Conservation (phyloP, 2,329 filamentous ascomycete species). For the Aspergillus oerlinghausenensis region DNA sequence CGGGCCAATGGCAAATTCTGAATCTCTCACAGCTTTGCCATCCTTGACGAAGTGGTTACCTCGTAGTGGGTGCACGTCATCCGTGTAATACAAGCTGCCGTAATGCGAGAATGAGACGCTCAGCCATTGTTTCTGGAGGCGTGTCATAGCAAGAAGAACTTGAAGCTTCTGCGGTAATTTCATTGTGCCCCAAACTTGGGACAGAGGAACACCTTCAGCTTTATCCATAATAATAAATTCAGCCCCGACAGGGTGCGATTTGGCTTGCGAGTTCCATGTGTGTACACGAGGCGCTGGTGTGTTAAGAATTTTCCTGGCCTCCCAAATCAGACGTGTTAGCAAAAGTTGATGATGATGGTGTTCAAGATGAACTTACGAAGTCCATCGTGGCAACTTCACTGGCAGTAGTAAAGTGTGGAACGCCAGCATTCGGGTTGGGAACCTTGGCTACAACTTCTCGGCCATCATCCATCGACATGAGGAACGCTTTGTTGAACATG, state of each 20-base stretch:
- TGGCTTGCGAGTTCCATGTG: slow-evolving; percentile 19
- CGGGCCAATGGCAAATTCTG: slow-evolving; percentile 24
- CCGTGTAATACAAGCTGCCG: slow-evolving; percentile 23
- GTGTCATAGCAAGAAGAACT: slow-evolving; percentile 24
- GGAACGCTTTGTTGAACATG: too few relatives aligned
- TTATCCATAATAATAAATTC: slow-evolving; percentile 24
- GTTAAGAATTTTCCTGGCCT: slow-evolving; percentile 20
- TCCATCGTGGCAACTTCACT: slow-evolving; percentile 36
- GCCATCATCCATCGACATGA: too few relatives aligned
- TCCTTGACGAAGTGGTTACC: slow-evolving; percentile 20
- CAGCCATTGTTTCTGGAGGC: slow-evolving; percentile 23
- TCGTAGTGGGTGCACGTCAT: slow-evolving; percentile 17
- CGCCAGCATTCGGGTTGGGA: slow-evolving; percentile 17
- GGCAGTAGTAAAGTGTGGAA: slow-evolving; percentile 27
- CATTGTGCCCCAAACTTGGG: slow-evolving; percentile 22
- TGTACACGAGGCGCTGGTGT: slow-evolving; percentile 18
- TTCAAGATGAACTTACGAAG: slow-evolving; percentile 12
- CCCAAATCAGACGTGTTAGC: slow-evolving; percentile 9
- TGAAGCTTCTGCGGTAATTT: slow-evolving; percentile 20
- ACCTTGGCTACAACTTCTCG: too few relatives aligned
- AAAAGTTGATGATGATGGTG: slow-evolving; percentile 1
- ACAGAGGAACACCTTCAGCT: slow-evolving; percentile 17
- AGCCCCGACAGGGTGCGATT: slow-evolving; percentile 16
- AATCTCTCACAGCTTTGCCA: slow-evolving; percentile 15
- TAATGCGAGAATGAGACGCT: slow-evolving; percentile 27